These are phyloP conservation scores for Rutstroemia sp. DNA, from an alignment of 2,329 filamentous ascomycete genomes.

Conservation along the genomic window DNA sequence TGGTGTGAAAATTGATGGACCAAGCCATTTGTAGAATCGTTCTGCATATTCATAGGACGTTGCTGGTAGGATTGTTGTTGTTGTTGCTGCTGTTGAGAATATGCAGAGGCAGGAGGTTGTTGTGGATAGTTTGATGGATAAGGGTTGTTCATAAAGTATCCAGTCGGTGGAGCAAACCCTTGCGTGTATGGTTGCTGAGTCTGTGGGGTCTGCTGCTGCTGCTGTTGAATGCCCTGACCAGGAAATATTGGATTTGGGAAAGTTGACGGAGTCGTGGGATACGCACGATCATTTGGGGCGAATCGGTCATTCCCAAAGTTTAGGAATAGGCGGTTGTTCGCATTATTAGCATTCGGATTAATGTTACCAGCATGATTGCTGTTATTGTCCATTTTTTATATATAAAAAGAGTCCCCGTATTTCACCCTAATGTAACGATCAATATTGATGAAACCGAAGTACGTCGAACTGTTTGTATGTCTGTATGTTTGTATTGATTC, in stretches of 20 bases:
- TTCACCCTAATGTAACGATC: not conserved
- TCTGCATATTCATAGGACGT: constrained; percentile 48
- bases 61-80: constrained; percentile 43
- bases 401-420: not conserved
- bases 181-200: constrained; percentile 36
- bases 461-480: too few relatives aligned
- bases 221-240: constrained; percentile 30
- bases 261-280: constrained; percentile 87
- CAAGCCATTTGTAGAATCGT: constrained; percentile 82
- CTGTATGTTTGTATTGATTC: not conserved
- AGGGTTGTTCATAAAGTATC: constrained; percentile 55
- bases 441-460: not conserved
- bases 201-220: constrained; percentile 31
- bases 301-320: constrained; percentile 44
- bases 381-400: constrained; percentile 9
- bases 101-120: constrained; percentile 42
- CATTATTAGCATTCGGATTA: constrained; percentile 13
- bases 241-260: constrained; percentile 78
- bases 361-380: constrained; percentile 9
- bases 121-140: constrained; percentile 38
- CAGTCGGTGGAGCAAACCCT: constrained; percentile 37
- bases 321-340: constrained; percentile 24
- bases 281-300: constrained; percentile 58
- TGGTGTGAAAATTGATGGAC: constrained; percentile 97
- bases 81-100: constrained; percentile 43